Base-by-base conservation (phyloP, 495 filamentous ascomycete species). In the Neurospora intermedia region DNA sequence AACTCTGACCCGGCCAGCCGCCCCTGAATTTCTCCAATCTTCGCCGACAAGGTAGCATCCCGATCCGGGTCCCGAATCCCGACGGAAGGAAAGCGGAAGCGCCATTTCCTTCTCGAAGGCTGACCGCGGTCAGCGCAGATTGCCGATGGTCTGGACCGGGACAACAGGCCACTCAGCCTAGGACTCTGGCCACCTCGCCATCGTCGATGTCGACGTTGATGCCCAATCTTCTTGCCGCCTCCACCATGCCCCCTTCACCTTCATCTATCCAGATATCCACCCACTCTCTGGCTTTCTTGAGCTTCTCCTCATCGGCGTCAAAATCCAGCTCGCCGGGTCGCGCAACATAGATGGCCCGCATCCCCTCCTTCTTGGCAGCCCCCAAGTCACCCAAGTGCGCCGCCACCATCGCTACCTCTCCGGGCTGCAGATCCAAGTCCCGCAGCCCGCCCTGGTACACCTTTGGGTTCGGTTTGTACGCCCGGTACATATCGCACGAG, bases 291-390 rank as follows among this genome's bases (percentile, higher is more conserved):
- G 82, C 82, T 69, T 85, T 84, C 59, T 84, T 82, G 76, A 87
- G 84, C 11, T 84, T 83, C 40, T 87, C 81, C 69, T 87, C 80
- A 4, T 89, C 88, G 13, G 71, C 35, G 18, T 75, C 74, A 87
- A 87, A 90, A n/a, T 81, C 80, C 81, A 93, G 92, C 80, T 95
- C 93, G 43, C 78, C 73, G 16, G 81, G 78, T 71, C 91, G 82
- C 82, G 91, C 92, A n/a, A 94, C 89, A 81, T 93, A 96, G 45
- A 96, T 85, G 0, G 90, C 91, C 78, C 86, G 82, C 69, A 94
- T 83, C 0, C 92, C 93, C 59, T 82, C 83, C 13, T 73, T 77
- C 77, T 89, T 89, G 15, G 92, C 93, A 0, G 87, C 91, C 69
- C 87, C 84, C 73, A 94, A 77, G 77, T 94, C 92, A 15, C 73